Base-by-base conservation (phyloP, 257 asterid genomes). In the Voacanga thouarsii region DNA sequence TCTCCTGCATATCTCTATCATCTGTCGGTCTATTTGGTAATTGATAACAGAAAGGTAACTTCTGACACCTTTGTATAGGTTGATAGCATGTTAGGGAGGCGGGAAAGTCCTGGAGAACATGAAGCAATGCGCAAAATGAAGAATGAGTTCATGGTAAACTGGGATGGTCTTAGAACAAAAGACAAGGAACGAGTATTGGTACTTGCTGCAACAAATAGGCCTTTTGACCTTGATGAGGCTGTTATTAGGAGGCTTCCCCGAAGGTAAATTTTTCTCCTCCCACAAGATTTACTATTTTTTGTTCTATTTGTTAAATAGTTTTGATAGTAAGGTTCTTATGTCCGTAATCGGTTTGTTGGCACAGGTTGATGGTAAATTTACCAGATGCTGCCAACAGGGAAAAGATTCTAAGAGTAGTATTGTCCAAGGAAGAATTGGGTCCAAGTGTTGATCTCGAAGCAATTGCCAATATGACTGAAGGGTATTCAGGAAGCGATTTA, bases 51-150 rank as follows among this genome's bases (percentile, higher is more conserved):
- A 65, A 57, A 82, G 18, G 23, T 53, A 53, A 33, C 39, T 50
- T 72, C 0, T 59, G 26, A 11, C 53, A 19, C 16, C 10, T 50
- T 73, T 50, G 33, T 73, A 19, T 53, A 93, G 99, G 99, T 91
- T 79, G 99, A 95, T 78, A 93, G 99, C 89, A 87, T 95, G 99
- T 84, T 95, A 83, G 97, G 99, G 28, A 86, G 98, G 61, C 88
- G 98, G 87, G 97, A 91, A 86, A 93, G 88, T 81, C 92, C 98
- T 1, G 97, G 96, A 77, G 99, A 95, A 82, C 96, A 95, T 15
- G 98, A 94, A 83, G 96, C 96, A 61, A 95, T 93, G 96, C 96
- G 98, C 82, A 91, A 91, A 85, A 95, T 95, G 98, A 95, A 95
- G 89, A 95, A 95, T 88, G 99, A 95, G 72, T 95, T 95, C 76